Percentiles rank a stretch among this genome's conserved stretches.
Evolutionary conservation across 2,329 filamentous ascomycete genomes (phyloP).

Genomic region (Gliomastix tumulicola): DNA sequence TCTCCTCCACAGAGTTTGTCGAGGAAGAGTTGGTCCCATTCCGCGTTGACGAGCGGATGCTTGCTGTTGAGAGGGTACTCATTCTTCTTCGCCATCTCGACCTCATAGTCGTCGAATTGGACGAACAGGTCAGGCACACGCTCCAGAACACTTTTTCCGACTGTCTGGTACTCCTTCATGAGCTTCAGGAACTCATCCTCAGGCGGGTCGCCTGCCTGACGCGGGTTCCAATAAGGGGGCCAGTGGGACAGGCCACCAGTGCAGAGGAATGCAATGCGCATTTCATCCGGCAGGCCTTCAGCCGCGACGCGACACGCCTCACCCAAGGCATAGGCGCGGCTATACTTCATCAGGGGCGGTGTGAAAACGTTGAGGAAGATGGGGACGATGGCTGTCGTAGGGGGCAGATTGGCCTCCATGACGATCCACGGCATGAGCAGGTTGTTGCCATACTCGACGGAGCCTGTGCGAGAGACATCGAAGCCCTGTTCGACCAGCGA

Average conservation of each 20-base stretch:
- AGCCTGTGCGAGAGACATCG: conserved; percentile 14
- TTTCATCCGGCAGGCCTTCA: conserved; percentile 9
- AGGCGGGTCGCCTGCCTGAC: conserved; percentile 13
- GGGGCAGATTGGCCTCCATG: conserved; percentile 13
- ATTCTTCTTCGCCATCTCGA: conserved; percentile 19
- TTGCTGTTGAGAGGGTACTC: conserved; percentile 19
- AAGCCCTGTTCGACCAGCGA: conserved; percentile 15
- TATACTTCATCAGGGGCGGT: conserved; percentile 17
- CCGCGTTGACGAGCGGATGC: conserved; percentile 18
- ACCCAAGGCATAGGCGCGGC: conserved; percentile 17
- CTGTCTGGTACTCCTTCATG: conserved; percentile 19
- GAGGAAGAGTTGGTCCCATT: conserved; percentile 17
- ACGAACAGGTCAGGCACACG: conserved; percentile 16
- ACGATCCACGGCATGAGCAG: conserved; percentile 19
- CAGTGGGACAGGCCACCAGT: conserved; percentile 19
- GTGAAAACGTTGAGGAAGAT: conserved; percentile 20
- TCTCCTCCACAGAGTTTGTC: conserved; percentile 12
- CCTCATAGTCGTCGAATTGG: conserved; percentile 18
- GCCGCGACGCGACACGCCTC: conserved; percentile 16
- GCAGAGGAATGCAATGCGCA: conserved; percentile 9
- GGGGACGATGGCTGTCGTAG: conserved; percentile 15
- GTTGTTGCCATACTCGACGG: conserved; percentile 18
- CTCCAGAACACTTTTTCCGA: conserved; percentile 13
- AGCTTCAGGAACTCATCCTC: conserved; percentile 15
- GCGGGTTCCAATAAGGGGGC: conserved; percentile 19